phyloP scores from a whole-genome alignment of 495 filamentous ascomycete species.

The Podospora comata region DNA sequence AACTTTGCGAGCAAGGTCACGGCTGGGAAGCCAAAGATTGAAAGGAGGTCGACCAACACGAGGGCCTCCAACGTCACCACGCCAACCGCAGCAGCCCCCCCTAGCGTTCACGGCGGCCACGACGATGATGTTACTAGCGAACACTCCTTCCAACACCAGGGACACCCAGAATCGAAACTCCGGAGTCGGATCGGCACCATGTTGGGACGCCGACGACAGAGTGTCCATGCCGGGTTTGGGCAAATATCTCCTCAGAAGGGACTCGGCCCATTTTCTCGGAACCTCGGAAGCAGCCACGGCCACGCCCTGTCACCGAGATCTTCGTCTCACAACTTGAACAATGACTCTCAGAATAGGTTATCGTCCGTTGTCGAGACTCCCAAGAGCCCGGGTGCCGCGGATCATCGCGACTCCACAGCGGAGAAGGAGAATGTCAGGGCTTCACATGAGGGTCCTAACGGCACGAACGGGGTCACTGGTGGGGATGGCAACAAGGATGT shows the following conservation, averaged over 20 bases:
- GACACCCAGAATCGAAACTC: conserved; percentile 48
- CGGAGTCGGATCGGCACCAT: conserved; percentile 77
- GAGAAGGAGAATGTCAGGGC: conserved; percentile 34
- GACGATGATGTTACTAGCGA: conserved; percentile 62
- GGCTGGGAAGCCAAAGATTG: conserved; percentile 48
- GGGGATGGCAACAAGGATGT: conserved; percentile 33
- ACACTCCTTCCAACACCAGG: conserved; percentile 52
- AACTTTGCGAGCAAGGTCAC: conserved; percentile 62
- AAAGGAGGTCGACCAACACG: conserved; percentile 40
- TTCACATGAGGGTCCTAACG: conserved; percentile 46
- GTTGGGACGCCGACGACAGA: conserved; percentile 63
- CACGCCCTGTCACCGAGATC: conserved; percentile 48
- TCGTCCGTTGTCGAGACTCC: conserved; percentile 51
- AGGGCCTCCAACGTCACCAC: conserved; percentile 41
- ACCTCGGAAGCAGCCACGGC: conserved; percentile 49
- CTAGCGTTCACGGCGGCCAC: conserved; percentile 29
- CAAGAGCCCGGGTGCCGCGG: conserved; percentile 25
- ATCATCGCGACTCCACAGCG: conserved; percentile 26
- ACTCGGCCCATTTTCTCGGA: conserved; percentile 52
- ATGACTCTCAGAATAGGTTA: conserved; percentile 46
- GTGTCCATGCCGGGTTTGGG: conserved; percentile 52
- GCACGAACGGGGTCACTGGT: conserved; percentile 40
- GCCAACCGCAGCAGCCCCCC: conserved; percentile 27
- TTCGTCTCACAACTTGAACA: conserved; percentile 54
- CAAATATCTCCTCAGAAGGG: conserved; percentile 45